Evolutionary conservation across 2,329 filamentous ascomycete species (phyloP), one percentile per base, ranked within the genome.

Genomic region (Camptophora hylomeconis): DNA sequence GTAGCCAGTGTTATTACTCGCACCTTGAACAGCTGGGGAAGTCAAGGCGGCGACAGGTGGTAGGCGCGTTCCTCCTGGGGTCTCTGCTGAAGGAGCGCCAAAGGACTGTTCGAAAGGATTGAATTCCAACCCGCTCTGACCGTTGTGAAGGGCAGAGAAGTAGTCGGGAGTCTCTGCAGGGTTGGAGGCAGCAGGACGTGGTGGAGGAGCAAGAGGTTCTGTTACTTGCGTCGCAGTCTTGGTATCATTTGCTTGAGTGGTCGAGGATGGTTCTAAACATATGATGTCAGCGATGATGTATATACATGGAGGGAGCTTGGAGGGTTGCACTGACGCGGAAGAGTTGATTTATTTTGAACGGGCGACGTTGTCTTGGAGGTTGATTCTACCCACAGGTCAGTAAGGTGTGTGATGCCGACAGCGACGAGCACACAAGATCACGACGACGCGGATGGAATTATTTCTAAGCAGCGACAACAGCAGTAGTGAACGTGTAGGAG

Each of bases 81-180:
- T 92, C 53, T 92, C 82, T 44, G 73, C 60, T 26, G 65, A 69
- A 14, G 57, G 65, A 20, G 63, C 66, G 22, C 73, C 75, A 52
- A 98, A 98, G 5, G 87, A 94, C 57, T 89, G 82, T 54, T 95
- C 89, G 49, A 98, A 95, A 6, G 89, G 87, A 56, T 98, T 95
- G 36, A 84, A 84, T 62, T 95, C 89, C 54, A 54, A 63, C 28
- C 31, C 35, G 31, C 32, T 35, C 28, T 36, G 45, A 42, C 58
- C 63, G 45, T 58, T 58, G 44, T 68, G 66, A 38, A 69, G 62
- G 34, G 61, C 65, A 29, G 69, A 67, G 53, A 82, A 83, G 56
- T 79, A 82, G 48, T 83, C 77, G 25, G 72, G 67, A 6, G 70
- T 70, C 44, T 73, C 67, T 32, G 58, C 54, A 34, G 60, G 56